A percentile compares a stretch with the other conserved stretches of the same genome.
Conservation (phyloP, 495 filamentous ascomycete species). For the Talaromyces stipitatus region DNA sequence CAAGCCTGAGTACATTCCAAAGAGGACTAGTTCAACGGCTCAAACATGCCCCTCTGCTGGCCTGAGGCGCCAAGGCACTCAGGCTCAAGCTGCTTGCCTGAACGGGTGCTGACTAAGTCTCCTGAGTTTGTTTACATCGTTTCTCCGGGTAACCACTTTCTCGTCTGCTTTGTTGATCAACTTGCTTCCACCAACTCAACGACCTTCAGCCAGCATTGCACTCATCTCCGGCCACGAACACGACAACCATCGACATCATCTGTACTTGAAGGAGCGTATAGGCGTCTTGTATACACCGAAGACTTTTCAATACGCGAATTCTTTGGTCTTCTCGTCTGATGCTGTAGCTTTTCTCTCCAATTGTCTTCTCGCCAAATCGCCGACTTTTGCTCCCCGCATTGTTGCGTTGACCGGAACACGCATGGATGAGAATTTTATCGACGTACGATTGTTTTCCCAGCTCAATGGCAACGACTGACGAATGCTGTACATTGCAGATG, state of each 20-base stretch:
- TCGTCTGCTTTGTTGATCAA: not conserved
- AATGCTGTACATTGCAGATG: not conserved
- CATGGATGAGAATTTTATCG: constrained; percentile 7
- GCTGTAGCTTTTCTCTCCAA: not conserved
- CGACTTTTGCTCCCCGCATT: not conserved
- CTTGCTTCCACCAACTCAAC: not conserved
- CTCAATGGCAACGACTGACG: not conserved
- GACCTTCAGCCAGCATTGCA: not conserved
- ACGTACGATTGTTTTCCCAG: not conserved
- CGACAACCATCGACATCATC: not conserved
- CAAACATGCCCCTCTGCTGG: not conserved
- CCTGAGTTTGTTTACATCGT: constrained; percentile 5
- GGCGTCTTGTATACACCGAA: not conserved
- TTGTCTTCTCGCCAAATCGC: not conserved
- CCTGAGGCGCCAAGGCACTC: not conserved
- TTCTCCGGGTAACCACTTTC: constrained; percentile 3
- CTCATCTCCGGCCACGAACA: not conserved
- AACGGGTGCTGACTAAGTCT: not conserved
- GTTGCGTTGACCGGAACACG: not conserved
- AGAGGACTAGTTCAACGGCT: not conserved
- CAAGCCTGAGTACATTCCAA: not conserved
- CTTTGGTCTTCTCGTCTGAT: not conserved
- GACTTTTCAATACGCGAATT: not conserved
- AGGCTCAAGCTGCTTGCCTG: not conserved
- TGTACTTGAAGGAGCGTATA: not conserved